Base-by-base conservation (phyloP, 108 stramenopile genomes). In the Schizochytrium sp. region DNA sequence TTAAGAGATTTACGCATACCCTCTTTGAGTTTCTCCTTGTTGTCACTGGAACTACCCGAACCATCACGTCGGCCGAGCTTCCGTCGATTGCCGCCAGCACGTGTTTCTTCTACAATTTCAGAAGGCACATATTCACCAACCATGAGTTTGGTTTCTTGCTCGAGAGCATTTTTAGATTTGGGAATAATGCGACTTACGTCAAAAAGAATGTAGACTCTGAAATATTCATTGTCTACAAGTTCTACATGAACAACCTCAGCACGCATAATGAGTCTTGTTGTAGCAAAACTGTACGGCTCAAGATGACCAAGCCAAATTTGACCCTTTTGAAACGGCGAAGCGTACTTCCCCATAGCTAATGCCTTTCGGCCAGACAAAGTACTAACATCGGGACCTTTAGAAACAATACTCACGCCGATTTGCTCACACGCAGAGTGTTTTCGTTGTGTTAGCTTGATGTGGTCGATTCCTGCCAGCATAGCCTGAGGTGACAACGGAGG, bases 41-140 rank as follows among this genome's bases (percentile, higher is more conserved):
- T 42, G 8, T 64, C 61, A 42, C 41, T 42, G 49, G 28, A 17
- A 50, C 4, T n/a, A 1, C 1, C 17, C 44, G 45, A 42, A 12
- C 13, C 45, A 50, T 50, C 50, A 8, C 50, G 46, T 5, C 46
- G 4, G 0, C 49, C 73, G 49, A 42, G 46, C 73, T 46, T 83
- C 4, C 50, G 49, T 46, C 73, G 46, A 4, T 19, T 17, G 50
- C 73, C 73, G 49, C 73, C 49, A 72, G 72, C 40, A n/a, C 40
- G 7, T 12, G 40, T 15, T 41, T 72, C 40, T 41, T 42, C 72
- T 8, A 64, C 61, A 38, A 83, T 53, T 19, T 83, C 73, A 19
- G 73, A 8, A 4, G 73, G 73, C 7, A 83, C 73, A 50, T 83
- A 83, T 28, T 83, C 49, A n/a, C 73, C 73, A 4, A 83, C 73